A percentile compares a stretch with the other conserved stretches of the same genome.
These are phyloP conservation scores for Moesziomyces aphidis DNA, from an alignment of 1,284 basidiomycete species.

Conservation along the genomic window DNA sequence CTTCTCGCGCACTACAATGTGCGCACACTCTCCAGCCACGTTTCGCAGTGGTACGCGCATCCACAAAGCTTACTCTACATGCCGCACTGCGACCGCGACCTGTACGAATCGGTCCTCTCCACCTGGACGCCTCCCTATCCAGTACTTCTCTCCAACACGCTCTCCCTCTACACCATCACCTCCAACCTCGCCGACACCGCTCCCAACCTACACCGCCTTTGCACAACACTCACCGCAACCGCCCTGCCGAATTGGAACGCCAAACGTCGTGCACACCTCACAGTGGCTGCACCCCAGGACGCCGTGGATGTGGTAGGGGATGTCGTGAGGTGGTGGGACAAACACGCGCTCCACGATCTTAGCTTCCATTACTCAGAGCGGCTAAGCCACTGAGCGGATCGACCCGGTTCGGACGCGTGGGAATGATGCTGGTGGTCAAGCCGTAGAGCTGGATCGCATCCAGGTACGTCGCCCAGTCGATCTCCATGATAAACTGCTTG, in stretches of 20 bases:
- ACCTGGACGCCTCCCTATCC: conserved; percentile 4
- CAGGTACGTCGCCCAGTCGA: conserved; percentile 84
- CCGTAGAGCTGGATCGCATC: conserved; percentile 83
- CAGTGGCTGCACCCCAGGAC: too few relatives aligned
- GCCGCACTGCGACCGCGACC: conserved; percentile 39
- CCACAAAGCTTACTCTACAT: conserved; percentile 30
- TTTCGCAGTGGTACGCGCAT: conserved; percentile 3
- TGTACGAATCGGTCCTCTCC: conserved; percentile 33
- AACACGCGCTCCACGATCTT: conserved; percentile 30
- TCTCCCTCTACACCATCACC: conserved; percentile 14
- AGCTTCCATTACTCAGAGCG: conserved; percentile 33
- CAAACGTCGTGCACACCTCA: neutral
- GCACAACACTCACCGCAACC: neutral
- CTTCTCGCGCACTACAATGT: conserved; percentile 8
- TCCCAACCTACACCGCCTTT: conserved; percentile 5
- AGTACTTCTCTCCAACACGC: conserved; percentile 23
- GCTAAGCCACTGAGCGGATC: conserved; percentile 15
- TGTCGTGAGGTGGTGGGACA: conserved; percentile 9
- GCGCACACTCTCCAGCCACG: neutral
- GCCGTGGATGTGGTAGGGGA: neutral
- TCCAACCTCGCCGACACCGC: neutral
- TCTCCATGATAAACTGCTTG: conserved; percentile 84
- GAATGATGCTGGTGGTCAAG: conserved; percentile 74
- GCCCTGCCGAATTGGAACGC: conserved; percentile 20
- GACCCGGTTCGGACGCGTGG: conserved; percentile 48